Percentiles rank a stretch among this genome's conserved stretches.
These are phyloP conservation scores for Globisporangium alternatum DNA, from an alignment of 352 stramenopile genomes.

Conservation along the genomic window DNA sequence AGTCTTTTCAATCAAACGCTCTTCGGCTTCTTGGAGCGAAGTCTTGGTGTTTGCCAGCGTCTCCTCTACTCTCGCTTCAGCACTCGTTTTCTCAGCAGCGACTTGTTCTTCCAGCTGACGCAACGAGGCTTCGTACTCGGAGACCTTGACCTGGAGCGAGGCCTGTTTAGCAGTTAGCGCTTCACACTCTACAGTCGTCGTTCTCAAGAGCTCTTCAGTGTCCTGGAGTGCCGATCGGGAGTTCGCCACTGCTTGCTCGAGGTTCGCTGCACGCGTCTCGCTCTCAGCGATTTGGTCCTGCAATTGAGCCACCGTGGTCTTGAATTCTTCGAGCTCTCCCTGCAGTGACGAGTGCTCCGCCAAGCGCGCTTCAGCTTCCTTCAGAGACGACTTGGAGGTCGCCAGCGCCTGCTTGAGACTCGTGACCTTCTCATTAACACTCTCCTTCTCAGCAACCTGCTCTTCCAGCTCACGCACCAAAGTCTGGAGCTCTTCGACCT, in stretches of 20 bases:
- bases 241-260: background rate
- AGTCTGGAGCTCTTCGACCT: background rate
- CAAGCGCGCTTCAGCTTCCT: conserved; percentile 14
- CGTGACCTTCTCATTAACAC: conserved; percentile 2
- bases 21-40: background rate
- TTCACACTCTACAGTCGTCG: conserved; percentile 1
- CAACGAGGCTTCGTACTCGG: conserved; percentile 1
- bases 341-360: conserved; percentile 1
- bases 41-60: background rate
- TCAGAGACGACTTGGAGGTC: conserved; percentile 7
- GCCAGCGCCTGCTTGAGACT: conserved; percentile 5
- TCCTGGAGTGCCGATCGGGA: background rate
- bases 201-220: background rate
- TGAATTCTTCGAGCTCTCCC: background rate
- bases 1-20: background rate
- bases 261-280: background rate
- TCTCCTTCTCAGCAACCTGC: conserved; percentile 13
- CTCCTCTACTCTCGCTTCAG: background rate
- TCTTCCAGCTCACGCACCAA: conserved; percentile 15
- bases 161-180: background rate
- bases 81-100: conserved; percentile 1
- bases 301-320: background rate
- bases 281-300: background rate
- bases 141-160: conserved; percentile 1
- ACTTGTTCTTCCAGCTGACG: conserved; percentile 11